Conservation (phyloP, 2,329 filamentous ascomycete genomes). For the Xylariomycetidae sp. region DNA sequence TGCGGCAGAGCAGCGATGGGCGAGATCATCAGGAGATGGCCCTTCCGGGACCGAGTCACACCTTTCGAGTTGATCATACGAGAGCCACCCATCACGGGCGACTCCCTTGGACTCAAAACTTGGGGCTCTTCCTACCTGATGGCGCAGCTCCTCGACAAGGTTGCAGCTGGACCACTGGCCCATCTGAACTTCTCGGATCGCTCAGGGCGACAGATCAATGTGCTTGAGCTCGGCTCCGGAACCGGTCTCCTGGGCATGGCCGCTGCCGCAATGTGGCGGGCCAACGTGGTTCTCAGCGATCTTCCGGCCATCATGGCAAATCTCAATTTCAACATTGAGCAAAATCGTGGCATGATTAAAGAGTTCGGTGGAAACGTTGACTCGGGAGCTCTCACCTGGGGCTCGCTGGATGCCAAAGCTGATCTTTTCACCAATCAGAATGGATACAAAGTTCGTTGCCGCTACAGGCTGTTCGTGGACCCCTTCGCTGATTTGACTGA, state of each 20-base stretch:
- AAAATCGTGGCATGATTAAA: conserved; percentile 54
- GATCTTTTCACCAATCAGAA: conserved; percentile 37
- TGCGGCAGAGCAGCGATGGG: conserved; percentile 70
- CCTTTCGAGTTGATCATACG: conserved; percentile 64
- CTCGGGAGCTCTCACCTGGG: conserved; percentile 71
- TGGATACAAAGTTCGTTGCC: conserved; percentile 43
- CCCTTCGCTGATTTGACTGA: too few relatives aligned
- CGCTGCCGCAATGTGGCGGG: conserved; percentile 65
- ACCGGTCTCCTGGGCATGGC: conserved; percentile 88
- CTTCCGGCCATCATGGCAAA: conserved; percentile 79
- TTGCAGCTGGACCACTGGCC: conserved; percentile 38
- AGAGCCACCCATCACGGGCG: conserved; percentile 82
- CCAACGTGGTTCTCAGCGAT: conserved; percentile 70
- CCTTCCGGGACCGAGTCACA: conserved; percentile 33
- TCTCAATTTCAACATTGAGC: conserved; percentile 63
- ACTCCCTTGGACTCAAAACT: conserved; percentile 87
- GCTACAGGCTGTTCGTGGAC: background rate
- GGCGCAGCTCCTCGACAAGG: conserved; percentile 59
- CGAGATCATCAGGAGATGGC: conserved; percentile 50
- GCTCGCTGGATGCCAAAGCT: conserved; percentile 38
- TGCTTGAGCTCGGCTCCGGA: conserved; percentile 80
- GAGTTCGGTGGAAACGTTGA: conserved; percentile 49
- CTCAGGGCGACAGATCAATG: conserved; percentile 22
- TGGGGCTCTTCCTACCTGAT: conserved; percentile 90
- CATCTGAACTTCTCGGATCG: conserved; percentile 35